Evolutionary conservation across 208 protist species (phyloP), one percentile per base, ranked within the genome.

Genomic region (Acanthamoeba triangularis): DNA sequence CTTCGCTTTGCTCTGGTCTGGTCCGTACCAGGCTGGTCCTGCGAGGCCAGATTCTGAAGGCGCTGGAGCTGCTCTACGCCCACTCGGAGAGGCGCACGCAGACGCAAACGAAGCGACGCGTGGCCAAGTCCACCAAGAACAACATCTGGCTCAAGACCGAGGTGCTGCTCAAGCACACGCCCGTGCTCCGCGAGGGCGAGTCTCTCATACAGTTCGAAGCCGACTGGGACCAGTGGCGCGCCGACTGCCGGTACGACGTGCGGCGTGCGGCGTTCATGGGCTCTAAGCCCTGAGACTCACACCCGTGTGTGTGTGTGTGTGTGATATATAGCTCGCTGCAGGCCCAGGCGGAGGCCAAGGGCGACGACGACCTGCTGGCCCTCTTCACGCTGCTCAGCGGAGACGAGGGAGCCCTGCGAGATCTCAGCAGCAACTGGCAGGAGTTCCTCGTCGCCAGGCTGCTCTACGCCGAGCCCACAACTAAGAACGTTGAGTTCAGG

Each of bases 1-100:
- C 35, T 61, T 25, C 2, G 56, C 23, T 61, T 16, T 25, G 23
- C 13, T 61, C 11, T 28, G 20, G 56, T 25, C 18, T 78, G 69
- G 20, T 7, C 23, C 35, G 44, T 47, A 28, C 72, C 54, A 92
- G 85, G 28, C 35, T 93, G 88, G 88, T 93, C 30, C 88, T 93
- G 7, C 88, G 88, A 35, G 88, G 88, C 16, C 88, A 93, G 41
- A 93, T 93, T 14, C 61, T 80, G n/a, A 72, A 78, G 65, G 88
- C 88, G 18, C 30, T 93, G 35, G 88, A 93, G 52, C n/a, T 93
- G 49, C 88, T 93, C 88, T 93, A 93, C 28, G 65, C 69, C 33
- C 88, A 93, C 52, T 61, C 88, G 16, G 88, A 93, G 69, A 25
- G 88, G 14, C 88, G 88, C 49, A n/a, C 88, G 14, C 63, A 63